Base-by-base conservation (phyloP, 805 yeast species). In the Candida khao-thaluensis region DNA sequence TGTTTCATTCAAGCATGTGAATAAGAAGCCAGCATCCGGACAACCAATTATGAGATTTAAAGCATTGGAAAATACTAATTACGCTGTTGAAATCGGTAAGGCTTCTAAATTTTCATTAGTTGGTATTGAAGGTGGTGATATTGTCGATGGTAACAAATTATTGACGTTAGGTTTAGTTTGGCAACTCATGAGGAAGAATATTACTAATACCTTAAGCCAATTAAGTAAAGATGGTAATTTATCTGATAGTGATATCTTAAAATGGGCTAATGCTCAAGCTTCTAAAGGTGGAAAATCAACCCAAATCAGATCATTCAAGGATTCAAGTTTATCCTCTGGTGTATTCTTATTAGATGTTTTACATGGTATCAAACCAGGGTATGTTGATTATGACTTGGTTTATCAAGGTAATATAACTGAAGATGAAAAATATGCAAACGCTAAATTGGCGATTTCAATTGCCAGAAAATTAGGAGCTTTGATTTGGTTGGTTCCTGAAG, bases 401-500 rank as follows among this genome's bases (percentile, higher is more conserved):
- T 75, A 82, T 40, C 77, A 81, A 36, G 95, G 95, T 29, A 61
- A 66, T 29, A 44, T 64, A 17, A 44, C 61, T 7, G 93, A 84
- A 12, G 96, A 88, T 44, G 96, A 91, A 49, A 78, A 75, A 57
- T 88, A 88, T 58, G 95, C 95, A 28, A 93, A 93, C 60, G 99
- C 98, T 15, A 85, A 87, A 71, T 77, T 93, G 60, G 99, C 99
- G 15, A 93, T 93, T 59, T 93, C 98, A 2, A 93, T 93, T 56
- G 99, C 99, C 24, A 85, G 99, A 76, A 93, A 93, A 66, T 71
- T 93, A 52, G 99, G 99, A 46, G 99, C 96, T 28, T 79, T 93
- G 60, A 93, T 93, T 56, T 93, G 97, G 97, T 76, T 93, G 52
- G 96, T 93, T n/a, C 99, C 99, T n/a, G 99, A 93, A 64, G 99